Evolutionary conservation across 176 grass and related monocot genomes (phyloP).

Genomic region (Guadua angustifolia): DNA sequence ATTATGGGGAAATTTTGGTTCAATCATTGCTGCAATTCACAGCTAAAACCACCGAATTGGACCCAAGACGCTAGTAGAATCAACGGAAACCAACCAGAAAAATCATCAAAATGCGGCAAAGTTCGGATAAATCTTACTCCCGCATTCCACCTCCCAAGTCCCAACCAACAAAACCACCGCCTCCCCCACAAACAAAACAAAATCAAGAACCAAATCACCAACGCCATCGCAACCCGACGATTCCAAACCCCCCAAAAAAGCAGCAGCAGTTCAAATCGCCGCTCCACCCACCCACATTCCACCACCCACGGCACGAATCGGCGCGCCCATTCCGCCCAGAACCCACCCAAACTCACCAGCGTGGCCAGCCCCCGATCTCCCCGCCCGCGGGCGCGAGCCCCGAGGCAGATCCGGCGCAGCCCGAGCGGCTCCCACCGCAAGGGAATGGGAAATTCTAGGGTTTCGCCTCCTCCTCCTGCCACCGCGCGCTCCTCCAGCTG

Average conservation of each 20-base stretch:
- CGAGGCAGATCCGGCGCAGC: constrained; percentile 41
- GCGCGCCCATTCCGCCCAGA: not conserved
- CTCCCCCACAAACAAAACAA: constrained; percentile 11
- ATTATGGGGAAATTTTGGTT: not conserved
- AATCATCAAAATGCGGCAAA: constrained; percentile 16
- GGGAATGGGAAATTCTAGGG: constrained; percentile 9
- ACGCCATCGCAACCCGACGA: not conserved
- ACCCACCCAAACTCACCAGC: constrained; percentile 25
- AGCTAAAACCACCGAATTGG: constrained; percentile 11
- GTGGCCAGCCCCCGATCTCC: constrained; percentile 36
- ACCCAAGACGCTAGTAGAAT: constrained; percentile 27
- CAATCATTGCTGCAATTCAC: not conserved
- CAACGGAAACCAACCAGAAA: constrained; percentile 4
- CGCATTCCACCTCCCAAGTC: constrained; percentile 23
- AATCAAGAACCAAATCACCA: constrained; percentile 31
- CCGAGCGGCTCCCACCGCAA: not conserved
- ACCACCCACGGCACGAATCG: not conserved
- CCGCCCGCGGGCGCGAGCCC: constrained; percentile 45
- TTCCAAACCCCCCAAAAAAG: not conserved
- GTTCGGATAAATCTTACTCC: constrained; percentile 14
- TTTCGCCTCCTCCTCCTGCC: constrained; percentile 4
- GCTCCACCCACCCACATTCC: constrained; percentile 47
- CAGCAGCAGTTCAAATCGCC: not conserved
- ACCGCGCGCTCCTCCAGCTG: constrained; percentile 3
- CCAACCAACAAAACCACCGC: not conserved